Conservation (phyloP, 441 rosid genomes). For the Erodium trifolium region DNA sequence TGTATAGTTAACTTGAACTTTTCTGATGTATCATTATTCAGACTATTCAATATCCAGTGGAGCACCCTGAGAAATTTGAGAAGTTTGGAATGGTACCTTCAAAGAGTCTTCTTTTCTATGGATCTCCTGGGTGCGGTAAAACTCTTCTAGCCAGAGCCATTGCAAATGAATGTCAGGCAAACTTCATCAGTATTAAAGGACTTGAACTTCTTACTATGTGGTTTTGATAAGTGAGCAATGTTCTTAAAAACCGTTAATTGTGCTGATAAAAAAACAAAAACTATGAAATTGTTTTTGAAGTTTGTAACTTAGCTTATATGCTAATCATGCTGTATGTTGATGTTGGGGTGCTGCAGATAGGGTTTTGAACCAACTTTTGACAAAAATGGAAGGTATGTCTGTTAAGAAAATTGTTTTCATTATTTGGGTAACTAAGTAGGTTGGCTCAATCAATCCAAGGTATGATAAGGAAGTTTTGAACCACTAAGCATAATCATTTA, state of each 20-base stretch:
- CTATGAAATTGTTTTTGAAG: no score
- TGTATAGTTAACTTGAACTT: neutral
- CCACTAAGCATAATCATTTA: no score
- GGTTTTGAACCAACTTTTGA: conserved; percentile 55
- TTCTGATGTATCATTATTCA: conserved; percentile 12
- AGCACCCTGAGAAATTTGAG: conserved; percentile 71
- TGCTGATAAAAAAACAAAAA: no score
- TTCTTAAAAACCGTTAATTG: no score
- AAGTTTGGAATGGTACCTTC: no score
- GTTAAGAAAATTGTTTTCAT: conserved; percentile 62
- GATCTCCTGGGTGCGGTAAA: conserved; percentile 65
- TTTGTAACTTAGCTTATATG: no score
- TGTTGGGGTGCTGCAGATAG: conserved; percentile 55
- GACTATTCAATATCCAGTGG: conserved; percentile 70
- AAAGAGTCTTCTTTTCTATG: conserved; percentile 58
- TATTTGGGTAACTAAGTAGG: conserved; percentile 57
- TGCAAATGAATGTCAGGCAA: no score
- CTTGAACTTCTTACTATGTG: conserved; percentile 70
- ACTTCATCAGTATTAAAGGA: no score
- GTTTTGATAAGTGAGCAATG: conserved; percentile 57
- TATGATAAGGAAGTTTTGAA: no score
- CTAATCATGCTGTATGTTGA: conserved; percentile 3
- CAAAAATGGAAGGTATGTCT: conserved; percentile 67
- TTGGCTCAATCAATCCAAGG: no score
- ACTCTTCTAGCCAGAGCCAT: no score